Percentiles rank a stretch among this genome's conserved stretches.
These are phyloP conservation scores for Blepharisma stoltei DNA, from an alignment of 73 alveolate species.

Conservation along the genomic window DNA sequence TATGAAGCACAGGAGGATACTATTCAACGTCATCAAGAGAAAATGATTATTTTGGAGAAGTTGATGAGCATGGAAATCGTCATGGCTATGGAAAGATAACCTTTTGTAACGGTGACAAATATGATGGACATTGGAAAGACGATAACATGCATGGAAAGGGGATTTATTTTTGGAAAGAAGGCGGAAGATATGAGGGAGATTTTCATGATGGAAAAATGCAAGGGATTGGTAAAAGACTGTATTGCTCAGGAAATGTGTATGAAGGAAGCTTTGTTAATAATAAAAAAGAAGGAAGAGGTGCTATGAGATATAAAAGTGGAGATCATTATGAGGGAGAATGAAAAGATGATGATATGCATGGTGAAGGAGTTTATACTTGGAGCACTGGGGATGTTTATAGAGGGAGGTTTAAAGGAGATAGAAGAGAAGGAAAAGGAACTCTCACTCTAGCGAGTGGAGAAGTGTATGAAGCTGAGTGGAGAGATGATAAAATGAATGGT, in stretches of 20 bases:
- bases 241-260: conserved; percentile 28
- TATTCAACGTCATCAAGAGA: not conserved
- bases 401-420: conserved; percentile 69
- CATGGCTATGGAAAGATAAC: conserved; percentile 57
- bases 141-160: conserved; percentile 88
- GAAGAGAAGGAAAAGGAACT: conserved; percentile 65
- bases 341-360: conserved; percentile 35
- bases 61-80: conserved; percentile 46
- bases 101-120: conserved; percentile 78
- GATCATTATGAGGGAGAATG: conserved; percentile 42
- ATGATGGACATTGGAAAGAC: conserved; percentile 89
- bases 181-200: conserved; percentile 82
- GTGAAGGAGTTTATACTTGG: conserved; percentile 42
- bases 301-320: not conserved
- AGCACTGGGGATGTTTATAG: conserved; percentile 67
- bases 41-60: conserved; percentile 43
- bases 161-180: conserved; percentile 72
- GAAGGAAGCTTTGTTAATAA: conserved; percentile 34
- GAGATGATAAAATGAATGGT: too few species aligned
- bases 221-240: conserved; percentile 36
- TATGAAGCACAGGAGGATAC: not conserved
- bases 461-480: conserved; percentile 66
- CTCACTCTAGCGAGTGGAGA: conserved; percentile 57
- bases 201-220: conserved; percentile 66
- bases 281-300: conserved; percentile 46